These are phyloP conservation scores for Talaromyces amestolkiae DNA, from an alignment of 2,329 filamentous ascomycete genomes.

Conservation along the genomic window DNA sequence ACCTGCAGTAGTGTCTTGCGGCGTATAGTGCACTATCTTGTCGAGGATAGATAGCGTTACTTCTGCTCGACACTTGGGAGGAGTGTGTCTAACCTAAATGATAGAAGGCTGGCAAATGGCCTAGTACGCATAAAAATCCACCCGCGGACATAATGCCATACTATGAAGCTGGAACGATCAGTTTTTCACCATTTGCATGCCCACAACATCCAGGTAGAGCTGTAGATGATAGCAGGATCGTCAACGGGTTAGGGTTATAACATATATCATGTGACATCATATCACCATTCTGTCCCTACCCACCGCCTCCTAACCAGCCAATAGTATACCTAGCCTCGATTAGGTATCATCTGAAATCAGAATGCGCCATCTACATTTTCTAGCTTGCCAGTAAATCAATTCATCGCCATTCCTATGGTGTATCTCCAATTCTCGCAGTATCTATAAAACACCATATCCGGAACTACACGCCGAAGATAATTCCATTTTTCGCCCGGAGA, in stretches of 20 bases:
- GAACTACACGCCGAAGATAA: background rate
- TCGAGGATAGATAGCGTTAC: background rate
- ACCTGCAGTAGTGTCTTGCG: background rate
- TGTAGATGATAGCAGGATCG: background rate
- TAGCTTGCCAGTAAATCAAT: background rate
- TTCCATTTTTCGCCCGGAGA: background rate
- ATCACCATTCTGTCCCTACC: background rate
- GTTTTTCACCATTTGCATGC: background rate
- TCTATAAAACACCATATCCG: background rate
- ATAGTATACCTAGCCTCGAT: background rate
- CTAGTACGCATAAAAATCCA: too few relatives aligned
- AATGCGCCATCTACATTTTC: background rate
- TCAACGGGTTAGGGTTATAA: background rate
- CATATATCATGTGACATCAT: constrained; percentile 9
- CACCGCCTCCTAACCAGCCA: background rate
- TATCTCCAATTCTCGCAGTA: background rate
- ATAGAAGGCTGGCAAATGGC: background rate
- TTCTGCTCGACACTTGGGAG: too few relatives aligned
- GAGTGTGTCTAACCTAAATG: too few relatives aligned
- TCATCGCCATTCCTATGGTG: too few relatives aligned
- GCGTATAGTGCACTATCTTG: background rate
- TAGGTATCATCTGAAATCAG: constrained; percentile 2
- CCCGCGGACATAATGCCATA: background rate
- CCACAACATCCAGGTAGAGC: too few relatives aligned
- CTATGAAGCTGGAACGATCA: background rate